A percentile compares a stretch with the other conserved stretches of the same genome.
phyloP scores from a whole-genome alignment of 164 flowering plant genomes.

The Nymphaea thermarum region DNA sequence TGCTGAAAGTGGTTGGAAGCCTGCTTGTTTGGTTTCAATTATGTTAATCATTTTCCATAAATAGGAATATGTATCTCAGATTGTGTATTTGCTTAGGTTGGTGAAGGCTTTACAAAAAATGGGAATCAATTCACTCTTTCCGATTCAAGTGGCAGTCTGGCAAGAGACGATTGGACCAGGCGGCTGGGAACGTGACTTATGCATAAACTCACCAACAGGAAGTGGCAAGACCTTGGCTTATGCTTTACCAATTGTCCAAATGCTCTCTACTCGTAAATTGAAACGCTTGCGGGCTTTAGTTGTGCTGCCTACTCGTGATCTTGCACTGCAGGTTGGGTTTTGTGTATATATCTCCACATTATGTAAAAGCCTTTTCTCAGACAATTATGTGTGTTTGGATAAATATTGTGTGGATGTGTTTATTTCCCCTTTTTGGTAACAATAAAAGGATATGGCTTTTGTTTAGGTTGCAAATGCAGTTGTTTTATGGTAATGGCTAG shows the following conservation, averaged over 20 bases:
- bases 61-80: neutral
- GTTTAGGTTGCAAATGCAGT: too few species aligned
- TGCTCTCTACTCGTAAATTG: slow-evolving; percentile 47
- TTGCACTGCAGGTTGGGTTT: slow-evolving; percentile 68
- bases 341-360: neutral
- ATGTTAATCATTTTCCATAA: neutral
- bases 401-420: too few species aligned
- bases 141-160: slow-evolving; percentile 91
- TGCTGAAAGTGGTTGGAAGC: neutral
- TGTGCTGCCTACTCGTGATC: slow-evolving; percentile 90
- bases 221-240: slow-evolving; percentile 89
- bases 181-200: slow-evolving; percentile 68
- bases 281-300: slow-evolving; percentile 78
- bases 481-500: too few species aligned
- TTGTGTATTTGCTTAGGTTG: slow-evolving; percentile 32
- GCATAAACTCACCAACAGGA: slow-evolving; percentile 87
- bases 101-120: slow-evolving; percentile 46
- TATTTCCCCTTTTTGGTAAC: too few species aligned
- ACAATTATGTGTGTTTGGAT: too few species aligned
- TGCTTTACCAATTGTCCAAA: slow-evolving; percentile 83
- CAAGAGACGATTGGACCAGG: slow-evolving; percentile 91
- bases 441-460: too few species aligned
- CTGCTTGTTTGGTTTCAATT: neutral
- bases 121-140: slow-evolving; percentile 62
- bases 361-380: too few species aligned